These are phyloP conservation scores for Ophiocordyceps camponoti-leonardi DNA, from an alignment of 2,329 filamentous ascomycete species.

Conservation along the genomic window DNA sequence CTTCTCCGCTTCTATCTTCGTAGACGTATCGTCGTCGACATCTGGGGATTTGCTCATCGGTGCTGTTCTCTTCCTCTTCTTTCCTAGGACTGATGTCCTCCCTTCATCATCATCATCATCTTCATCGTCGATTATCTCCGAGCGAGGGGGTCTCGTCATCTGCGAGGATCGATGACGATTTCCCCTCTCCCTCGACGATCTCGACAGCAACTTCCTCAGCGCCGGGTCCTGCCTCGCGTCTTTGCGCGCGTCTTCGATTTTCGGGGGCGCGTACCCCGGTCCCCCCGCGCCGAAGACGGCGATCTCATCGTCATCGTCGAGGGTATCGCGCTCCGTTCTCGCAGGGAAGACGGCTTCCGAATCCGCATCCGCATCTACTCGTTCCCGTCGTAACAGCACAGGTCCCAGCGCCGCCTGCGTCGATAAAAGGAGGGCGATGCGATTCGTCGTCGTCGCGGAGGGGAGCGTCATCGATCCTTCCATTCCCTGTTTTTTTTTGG, in stretches of 20 bases:
- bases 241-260: too few relatives aligned
- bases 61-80: background rate
- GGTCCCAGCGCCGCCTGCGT: constrained; percentile 16
- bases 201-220: too few relatives aligned
- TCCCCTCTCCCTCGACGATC: too few relatives aligned
- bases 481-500: too few relatives aligned
- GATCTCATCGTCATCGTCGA: background rate
- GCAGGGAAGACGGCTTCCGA: too few relatives aligned
- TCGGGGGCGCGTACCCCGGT: background rate
- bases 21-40: background rate
- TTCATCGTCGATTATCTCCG: background rate
- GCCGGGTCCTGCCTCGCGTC: too few relatives aligned
- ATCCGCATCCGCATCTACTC: too few relatives aligned
- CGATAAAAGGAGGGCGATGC: constrained; percentile 21
- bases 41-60: too few relatives aligned
- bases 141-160: background rate
- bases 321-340: too few relatives aligned
- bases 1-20: background rate
- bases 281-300: background rate
- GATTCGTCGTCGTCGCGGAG: constrained; percentile 21
- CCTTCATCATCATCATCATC: background rate
- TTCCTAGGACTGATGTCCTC: background rate
- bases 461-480: constrained; percentile 12
- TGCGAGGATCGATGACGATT: too few relatives aligned
- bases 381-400: constrained; percentile 8